Percentiles rank a stretch among this genome's conserved stretches.
phyloP scores from a whole-genome alignment of 1,284 basidiomycete species.

The Agaricales sp. region DNA sequence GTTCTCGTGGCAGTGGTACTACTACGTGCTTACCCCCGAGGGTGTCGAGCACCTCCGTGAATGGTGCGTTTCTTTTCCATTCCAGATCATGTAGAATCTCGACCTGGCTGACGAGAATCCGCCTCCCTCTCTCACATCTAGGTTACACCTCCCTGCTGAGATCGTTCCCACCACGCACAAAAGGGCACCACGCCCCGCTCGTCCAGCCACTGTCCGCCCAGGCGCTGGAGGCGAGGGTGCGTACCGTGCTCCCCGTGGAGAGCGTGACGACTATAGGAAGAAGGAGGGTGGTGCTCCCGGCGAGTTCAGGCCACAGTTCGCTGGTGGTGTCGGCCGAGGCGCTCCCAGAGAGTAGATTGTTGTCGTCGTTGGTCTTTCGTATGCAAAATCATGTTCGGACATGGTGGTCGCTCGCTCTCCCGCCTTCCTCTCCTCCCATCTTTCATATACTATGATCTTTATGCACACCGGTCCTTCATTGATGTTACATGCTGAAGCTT shows the following conservation, averaged over 20 bases:
- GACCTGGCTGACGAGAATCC: too few species aligned
- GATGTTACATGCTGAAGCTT: too few species aligned
- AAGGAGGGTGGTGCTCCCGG: conserved; percentile 74
- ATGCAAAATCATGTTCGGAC: too few species aligned
- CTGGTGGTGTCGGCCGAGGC: conserved; percentile 82
- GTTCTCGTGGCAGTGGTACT: conserved; percentile 94
- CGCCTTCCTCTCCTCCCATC: too few species aligned
- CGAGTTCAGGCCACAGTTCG: conserved; percentile 77
- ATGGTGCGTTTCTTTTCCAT: conserved; percentile 47
- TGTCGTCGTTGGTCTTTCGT: neutral
- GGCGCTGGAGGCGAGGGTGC: conserved; percentile 61
- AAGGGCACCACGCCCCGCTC: conserved; percentile 74
- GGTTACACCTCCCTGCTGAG: conserved; percentile 87
- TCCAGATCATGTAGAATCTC: too few species aligned
- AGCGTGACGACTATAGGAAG: conserved; percentile 86
- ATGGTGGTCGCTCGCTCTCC: too few species aligned
- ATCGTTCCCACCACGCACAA: conserved; percentile 95
- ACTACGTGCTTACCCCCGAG: conserved; percentile 91
- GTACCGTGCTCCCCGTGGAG: conserved; percentile 80
- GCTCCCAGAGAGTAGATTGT: conserved; percentile 52
- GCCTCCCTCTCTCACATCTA: too few species aligned
- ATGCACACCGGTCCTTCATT: too few species aligned
- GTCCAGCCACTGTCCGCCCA: conserved; percentile 62
- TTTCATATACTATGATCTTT: too few species aligned
- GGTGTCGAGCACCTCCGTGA: conserved; percentile 94